Conservation (phyloP, 2,329 filamentous ascomycete species). For the Pyrenochaeta sp. region DNA sequence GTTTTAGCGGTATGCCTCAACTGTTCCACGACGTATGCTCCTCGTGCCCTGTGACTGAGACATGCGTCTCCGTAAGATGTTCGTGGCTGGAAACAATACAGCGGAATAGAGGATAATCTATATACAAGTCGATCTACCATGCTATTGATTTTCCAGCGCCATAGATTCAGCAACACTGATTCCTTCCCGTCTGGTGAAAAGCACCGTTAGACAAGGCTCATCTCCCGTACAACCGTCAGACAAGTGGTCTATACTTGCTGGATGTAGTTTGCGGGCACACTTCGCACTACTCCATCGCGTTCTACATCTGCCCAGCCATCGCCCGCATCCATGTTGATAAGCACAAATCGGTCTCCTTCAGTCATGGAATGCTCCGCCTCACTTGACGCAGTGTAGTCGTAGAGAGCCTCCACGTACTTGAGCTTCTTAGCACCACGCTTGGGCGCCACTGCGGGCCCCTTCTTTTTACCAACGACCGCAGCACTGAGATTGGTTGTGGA, state of each 20-base stretch:
- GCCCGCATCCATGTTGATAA: constrained; percentile 85
- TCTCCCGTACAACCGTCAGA: constrained; percentile 19
- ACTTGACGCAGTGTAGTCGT: constrained; percentile 87
- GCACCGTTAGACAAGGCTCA: neutral
- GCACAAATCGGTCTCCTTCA: constrained; percentile 90
- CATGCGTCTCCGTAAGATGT: neutral
- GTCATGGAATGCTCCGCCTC: constrained; percentile 89
- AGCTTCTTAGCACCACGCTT: constrained; percentile 91
- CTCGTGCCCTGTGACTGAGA: constrained; percentile 4
- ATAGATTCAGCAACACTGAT: neutral
- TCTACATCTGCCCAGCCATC: constrained; percentile 99
- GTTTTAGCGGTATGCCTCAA: neutral
- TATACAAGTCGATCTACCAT: constrained; percentile 6
- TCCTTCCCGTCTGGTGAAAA: neutral
- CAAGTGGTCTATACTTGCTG: constrained; percentile 67
- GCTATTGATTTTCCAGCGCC: constrained; percentile 1
- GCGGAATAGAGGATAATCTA: neutral
- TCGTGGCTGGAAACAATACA: neutral
- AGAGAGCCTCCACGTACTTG: constrained; percentile 90
- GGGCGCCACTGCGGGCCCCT: constrained; percentile 90
- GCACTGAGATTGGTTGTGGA: constrained; percentile 65
- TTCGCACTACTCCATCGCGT: constrained; percentile 83
- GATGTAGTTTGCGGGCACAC: constrained; percentile 94
- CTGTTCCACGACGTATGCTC: constrained; percentile 12
- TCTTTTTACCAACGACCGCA: constrained; percentile 70